A percentile compares a stretch with the other conserved stretches of the same genome.
Evolutionary conservation across 2,329 filamentous ascomycete species (phyloP).

Genomic region (Diaporthe citrichinensis): DNA sequence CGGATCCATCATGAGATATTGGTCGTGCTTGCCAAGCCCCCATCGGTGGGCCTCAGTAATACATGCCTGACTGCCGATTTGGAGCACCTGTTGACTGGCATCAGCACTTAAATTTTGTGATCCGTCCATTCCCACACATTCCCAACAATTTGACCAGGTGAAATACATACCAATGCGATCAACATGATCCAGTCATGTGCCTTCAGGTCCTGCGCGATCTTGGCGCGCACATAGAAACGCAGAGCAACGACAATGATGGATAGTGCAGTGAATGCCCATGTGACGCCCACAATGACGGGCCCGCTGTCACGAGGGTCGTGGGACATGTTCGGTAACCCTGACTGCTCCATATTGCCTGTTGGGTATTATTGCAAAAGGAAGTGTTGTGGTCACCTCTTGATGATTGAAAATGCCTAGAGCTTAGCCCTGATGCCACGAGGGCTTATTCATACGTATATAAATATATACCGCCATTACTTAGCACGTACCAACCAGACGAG

Average conservation of each 20-base stretch:
- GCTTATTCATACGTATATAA: background rate
- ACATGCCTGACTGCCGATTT: background rate
- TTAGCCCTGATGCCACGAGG: background rate
- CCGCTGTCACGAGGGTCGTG: background rate
- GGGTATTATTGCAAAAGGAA: background rate
- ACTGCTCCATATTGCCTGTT: background rate
- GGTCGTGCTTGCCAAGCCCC: slow-evolving; percentile 42
- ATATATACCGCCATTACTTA: background rate
- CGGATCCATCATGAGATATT: slow-evolving; percentile 21
- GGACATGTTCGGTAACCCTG: background rate
- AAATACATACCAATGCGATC: background rate
- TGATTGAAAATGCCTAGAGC: background rate
- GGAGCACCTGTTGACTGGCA: background rate
- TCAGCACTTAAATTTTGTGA: background rate
- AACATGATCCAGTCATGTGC: background rate
- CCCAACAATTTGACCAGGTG: background rate
- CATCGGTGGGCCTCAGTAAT: slow-evolving; percentile 3
- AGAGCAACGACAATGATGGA: background rate
- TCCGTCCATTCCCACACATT: background rate
- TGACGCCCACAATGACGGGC: background rate
- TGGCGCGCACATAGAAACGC: background rate
- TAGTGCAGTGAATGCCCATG: background rate
- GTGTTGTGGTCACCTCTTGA: background rate
- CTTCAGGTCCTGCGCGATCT: background rate
- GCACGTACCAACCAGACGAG: background rate